Evolutionary conservation across 306 rosid genomes (phyloP), one percentile per base, ranked within the genome.

Genomic region (Rosa lucieae): DNA sequence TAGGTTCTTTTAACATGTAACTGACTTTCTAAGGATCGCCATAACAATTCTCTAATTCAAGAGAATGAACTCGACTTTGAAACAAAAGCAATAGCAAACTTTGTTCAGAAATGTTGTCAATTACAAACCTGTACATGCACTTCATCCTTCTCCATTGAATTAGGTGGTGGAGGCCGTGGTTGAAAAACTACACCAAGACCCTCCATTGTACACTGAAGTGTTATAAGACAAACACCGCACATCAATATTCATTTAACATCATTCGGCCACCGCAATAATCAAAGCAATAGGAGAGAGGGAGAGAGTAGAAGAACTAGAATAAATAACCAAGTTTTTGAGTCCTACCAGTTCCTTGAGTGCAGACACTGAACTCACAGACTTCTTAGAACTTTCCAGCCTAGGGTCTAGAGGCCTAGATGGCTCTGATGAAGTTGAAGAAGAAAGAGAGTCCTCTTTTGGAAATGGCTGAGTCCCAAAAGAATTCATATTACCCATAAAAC

Each of bases 111-210:
- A 40, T 23, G 7, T 37, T 52, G 51, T 67, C 23, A 70, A 73
- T 42, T 78, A 79, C 91, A 78, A 82, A 93, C 98, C 98, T 93
- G 95, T 67, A 89, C 98, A 53, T 93, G 89, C 51, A 93, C 92
- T 90, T 93, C 98, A 80, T 91, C 98, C 49, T 82, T 91, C 88
- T 86, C 93, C 51, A 53, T 75, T 70, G 87, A 86, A 86, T 86
- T 89, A 69, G 83, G 65, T 26, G 83, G 88, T 65, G 87, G 85
- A 52, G 91, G 86, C 62, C 83, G 82, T 14, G 87, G 77, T 80
- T 87, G 87, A 83, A 90, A 93, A 84, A 68, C 87, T 66, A 91
- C 81, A 74, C 85, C 82, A 78, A 93, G 97, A 81, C 98, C 97
- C 84, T 93, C 97, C 80, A 84, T 78, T 85, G 78, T 79, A 84